Evolutionary conservation across 2,329 filamentous ascomycete species (phyloP), one percentile per base, ranked within the genome.

Genomic region (Rhynchosporium secalis): DNA sequence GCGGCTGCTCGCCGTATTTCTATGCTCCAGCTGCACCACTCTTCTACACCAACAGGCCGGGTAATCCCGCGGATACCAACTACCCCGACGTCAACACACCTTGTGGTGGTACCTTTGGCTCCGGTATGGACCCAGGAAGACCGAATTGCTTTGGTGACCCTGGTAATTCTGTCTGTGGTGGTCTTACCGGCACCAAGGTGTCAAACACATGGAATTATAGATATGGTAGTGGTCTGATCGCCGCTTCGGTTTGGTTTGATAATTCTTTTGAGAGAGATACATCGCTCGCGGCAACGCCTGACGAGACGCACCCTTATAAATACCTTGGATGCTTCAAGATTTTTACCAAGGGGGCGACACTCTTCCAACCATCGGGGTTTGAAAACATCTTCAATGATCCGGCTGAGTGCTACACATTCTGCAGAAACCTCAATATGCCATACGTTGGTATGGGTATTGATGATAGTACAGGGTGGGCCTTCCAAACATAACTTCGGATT

Each of bases 321-420:
- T 59, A 59, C n/a, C 56, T 59, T 9, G 56, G 29, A 31, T 59
- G 56, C 12, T 59, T 59, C 36, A 3, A 12, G 9, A 41, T 40
- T 15, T 6, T 40, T 3, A 15, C 45, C 15, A 29, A 4, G 3
- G 3, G 10, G 3, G 12, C 13, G 26, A 4, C 5, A 7, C 6
- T 47, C 5, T 59, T 59, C 33, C 45, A 51, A 28, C 56, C 56
- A 6, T 4, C 26, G n/a, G 56, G 56, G n/a, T 59, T 59, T n/a
- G 20, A 20, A 13, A 59, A 59, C 29, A 51, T 20, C 2, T 59
- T 59, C 41, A 43, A 10, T 2, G 4, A 13, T 31, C 12, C 36
- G 3, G 26, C 31, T 20, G 20, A 40, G 8, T 59, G 56, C 38
- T 36, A 43, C n/a, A 7, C 4, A 8, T 59, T 59, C 36, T 59